Evolutionary conservation across 176 grass and related monocot genomes (phyloP), one percentile per base, ranked within the genome.

Genomic region (Microstegium vimineum): DNA sequence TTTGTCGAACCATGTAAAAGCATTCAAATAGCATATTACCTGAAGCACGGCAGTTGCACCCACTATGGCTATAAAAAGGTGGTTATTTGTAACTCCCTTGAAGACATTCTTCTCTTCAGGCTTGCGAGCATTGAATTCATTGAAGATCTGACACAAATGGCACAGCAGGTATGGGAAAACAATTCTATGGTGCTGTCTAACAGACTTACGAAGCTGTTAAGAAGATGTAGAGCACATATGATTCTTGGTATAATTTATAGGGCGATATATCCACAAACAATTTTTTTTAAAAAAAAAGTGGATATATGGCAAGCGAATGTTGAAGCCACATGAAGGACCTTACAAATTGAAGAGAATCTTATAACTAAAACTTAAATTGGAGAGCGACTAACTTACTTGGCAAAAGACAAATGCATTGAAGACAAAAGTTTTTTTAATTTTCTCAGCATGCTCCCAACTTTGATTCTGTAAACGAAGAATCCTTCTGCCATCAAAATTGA

Each of bases 341-440:
- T 66, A 34, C 32, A 66, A 18, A 34, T 34, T 18, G 9, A n/a
- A 37, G 36, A 68, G 18, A 37, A 38, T 12, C 33, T 37, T 68
- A 37, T 68, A 10, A 5, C 7, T 22, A 33, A 38, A 76, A 81
- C 34, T n/a, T n/a, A 33, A 69, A 23, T 63, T 23, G 10, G 36
- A 41, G 27, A 46, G 81, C 10, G 3, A 69, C 66, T 8, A 78
- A 52, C 62, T 47, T 68, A 92, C 92, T 79, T 94, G 90, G 69
- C 95, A 98, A 69, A 98, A 84, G 43, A 98, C 95, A 78, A 98
- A 97, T 17, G 95, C 86, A 69, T 98, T 98, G 45, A 98, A 98
- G 20, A 98, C 80, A 75, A 98, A 98, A 33, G 95, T 92, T 71
- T 94, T 94, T 27, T 91, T 94, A 15, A 69, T 85, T 87, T 89